These are phyloP conservation scores for Pseudognaphalium luteoalbum DNA, from an alignment of 129 eudicot genomes.

Conservation along the genomic window DNA sequence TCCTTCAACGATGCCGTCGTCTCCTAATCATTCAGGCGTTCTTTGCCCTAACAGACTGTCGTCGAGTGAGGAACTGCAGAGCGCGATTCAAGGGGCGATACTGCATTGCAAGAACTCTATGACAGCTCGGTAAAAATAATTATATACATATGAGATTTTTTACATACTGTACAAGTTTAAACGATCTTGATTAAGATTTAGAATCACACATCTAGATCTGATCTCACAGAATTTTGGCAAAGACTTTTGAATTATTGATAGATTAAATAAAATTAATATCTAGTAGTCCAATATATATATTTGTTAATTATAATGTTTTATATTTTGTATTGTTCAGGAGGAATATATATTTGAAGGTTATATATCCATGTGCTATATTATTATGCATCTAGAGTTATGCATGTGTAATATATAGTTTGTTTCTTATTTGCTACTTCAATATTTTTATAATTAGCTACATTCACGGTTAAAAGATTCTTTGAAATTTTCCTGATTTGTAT, in stretches of 20 bases:
- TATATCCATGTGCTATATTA: conserved; percentile 21
- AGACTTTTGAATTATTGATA: background rate
- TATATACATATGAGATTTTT: background rate
- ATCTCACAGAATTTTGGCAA: background rate
- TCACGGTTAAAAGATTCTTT: conserved; percentile 13
- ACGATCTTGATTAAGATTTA: background rate
- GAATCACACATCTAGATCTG: conserved; percentile 9
- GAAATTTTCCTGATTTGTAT: background rate
- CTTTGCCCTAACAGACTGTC: conserved; percentile 42
- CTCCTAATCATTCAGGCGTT: conserved; percentile 67
- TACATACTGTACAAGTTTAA: background rate
- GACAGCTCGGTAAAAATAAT: conserved; percentile 22
- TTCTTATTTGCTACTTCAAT: conserved; percentile 17
- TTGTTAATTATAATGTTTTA: background rate
- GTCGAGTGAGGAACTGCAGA: conserved; percentile 87
- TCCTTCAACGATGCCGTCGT: conserved; percentile 75
- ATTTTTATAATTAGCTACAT: background rate
- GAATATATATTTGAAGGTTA: conserved; percentile 5
- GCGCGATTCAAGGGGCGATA: conserved; percentile 89
- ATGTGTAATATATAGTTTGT: background rate
- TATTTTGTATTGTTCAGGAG: background rate
- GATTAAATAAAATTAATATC: background rate
- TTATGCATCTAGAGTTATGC: conserved; percentile 9
- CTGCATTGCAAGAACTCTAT: conserved; percentile 91
- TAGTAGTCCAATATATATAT: background rate